Base-by-base conservation (phyloP, 2,329 filamentous ascomycete species). In the Pseudogymnoascus sp. region DNA sequence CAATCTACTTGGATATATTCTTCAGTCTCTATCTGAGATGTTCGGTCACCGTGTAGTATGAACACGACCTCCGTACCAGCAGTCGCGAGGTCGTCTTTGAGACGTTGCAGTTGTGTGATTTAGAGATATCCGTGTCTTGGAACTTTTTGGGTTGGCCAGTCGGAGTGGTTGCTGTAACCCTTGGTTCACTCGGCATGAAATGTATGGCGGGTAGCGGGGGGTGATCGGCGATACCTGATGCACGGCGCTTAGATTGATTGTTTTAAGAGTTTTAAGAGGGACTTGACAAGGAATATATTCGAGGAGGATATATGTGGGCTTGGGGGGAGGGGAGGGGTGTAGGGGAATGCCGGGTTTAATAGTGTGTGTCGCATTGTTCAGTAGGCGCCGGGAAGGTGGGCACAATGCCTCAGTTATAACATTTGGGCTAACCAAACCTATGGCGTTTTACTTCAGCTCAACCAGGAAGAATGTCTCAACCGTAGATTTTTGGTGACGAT, bases 351-450 rank as follows among this genome's bases (percentile, higher is more conserved):
- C 6, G 45, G 45, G 45, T 16, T 57, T 57, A 57, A 57, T 54
- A 16, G 51, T 23, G 43, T 19, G 51, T 57, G 51, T 34, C 51
- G 51, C 51, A 57, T 34, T 57, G 51, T 41, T 41, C 16, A 57
- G 51, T 57, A 57, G 28, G 51, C 51, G 51, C 51, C 51, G 51
- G 4, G 51, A 19, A 57, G n/a, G 51, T 57, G 51, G 51, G 51
- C 25, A 57, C 51, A 11, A 57, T 57, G 48, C 48, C n/a, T 57
- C 48, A 57, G 51, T 57, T 57, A 57, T 57, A 57, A 57, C 51
- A 57, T 34, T 13, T 21, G 51, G 51, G 51, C 51, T 57, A 57
- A 57, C 51, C 31, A 57, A 57, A 57, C 28, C 16, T 11, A 57
- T 13, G 51, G 25, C 51, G 51, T 57, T 57, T 57, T 57, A 21